Percentiles rank a stretch among this genome's conserved stretches.
Conservation (phyloP, 352 stramenopile genomes). For the Phytophthora vignae region DNA sequence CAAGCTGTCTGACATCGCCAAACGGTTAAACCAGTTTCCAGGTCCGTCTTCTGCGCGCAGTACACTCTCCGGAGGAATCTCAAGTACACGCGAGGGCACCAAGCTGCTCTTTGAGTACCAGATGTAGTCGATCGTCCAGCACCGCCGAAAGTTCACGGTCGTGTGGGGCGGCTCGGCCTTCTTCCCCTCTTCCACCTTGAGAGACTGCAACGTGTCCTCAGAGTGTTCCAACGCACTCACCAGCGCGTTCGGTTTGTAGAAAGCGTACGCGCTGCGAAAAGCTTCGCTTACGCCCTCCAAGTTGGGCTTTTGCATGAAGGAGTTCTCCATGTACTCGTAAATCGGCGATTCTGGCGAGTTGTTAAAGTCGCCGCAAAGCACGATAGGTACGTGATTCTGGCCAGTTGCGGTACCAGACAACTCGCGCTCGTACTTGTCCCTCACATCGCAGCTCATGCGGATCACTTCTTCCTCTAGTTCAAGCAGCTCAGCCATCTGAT, state of each 20-base stretch:
- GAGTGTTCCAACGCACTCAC: conserved; percentile 41
- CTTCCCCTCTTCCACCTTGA: conserved; percentile 49
- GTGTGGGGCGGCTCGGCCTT: conserved; percentile 84
- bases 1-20: conserved; percentile 77
- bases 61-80: conserved; percentile 76
- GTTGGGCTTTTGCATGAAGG: conserved; percentile 89
- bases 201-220: conserved; percentile 30
- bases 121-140: conserved; percentile 92
- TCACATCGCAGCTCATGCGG: conserved; percentile 77
- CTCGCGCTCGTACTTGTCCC: conserved; percentile 85
- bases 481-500: conserved; percentile 88
- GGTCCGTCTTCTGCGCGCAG: conserved; percentile 81
- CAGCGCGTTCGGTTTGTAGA: conserved; percentile 68
- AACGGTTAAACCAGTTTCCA: conserved; percentile 77
- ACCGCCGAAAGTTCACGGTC: conserved; percentile 87
- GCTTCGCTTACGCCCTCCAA: conserved; percentile 69
- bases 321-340: conserved; percentile 90
- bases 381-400: conserved; percentile 66
- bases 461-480: conserved; percentile 88
- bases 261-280: conserved; percentile 79
- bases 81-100: conserved; percentile 65
- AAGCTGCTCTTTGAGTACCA: conserved; percentile 84
- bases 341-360: conserved; percentile 86
- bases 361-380: conserved; percentile 90
- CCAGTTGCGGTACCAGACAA: conserved; percentile 61